Base-by-base conservation (phyloP, 306 rosid species). In the Glycine tomentella region DNA sequence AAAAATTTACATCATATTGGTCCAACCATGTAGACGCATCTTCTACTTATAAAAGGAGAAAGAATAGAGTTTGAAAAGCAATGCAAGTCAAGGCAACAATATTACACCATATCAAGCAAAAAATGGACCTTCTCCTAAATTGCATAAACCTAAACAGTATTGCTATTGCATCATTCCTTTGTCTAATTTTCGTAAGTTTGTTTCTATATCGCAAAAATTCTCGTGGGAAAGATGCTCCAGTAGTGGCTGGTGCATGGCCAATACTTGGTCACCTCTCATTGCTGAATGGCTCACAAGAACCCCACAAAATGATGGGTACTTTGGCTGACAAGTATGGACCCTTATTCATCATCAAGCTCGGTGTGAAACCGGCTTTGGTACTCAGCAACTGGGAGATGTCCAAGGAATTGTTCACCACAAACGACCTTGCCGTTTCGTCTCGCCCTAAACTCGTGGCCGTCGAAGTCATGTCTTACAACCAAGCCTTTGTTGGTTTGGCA, bases 251-350 rank as follows among this genome's bases (percentile, higher is more conserved):
- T 20, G 77, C 87, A 2, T 83, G 87, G 89, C 85, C 89, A 9
- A n/a, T 83, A 25, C 12, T 87, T 1, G 89, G 87, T 33, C 89
- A 87, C 44, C 75, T 87, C 8, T 69, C 25, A 1, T 53, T 83
- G 40, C 8, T 83, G 5, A 58, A 51, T 0, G 49, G 51, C 1
- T n/a, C 82, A 34, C 4, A 65, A n/a, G 76, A 76, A 40, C 78
- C 80, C 10, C 85, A 81, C 5, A 46, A 2, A 73, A 73, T 61
- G 2, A 13, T 87, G 31, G 89, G 69, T 16, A 40, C 61, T 16
- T 9, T 87, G 34, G 85, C 80, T 0, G 84, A 87, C 40, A 68
- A 83, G 17, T 48, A 83, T 9, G 87, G 89, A 12, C 79, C 89
- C 3, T 34, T 83, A 62, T 87, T 87, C 62, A 72, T 83, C 15